Evolutionary conservation across 2,329 filamentous ascomycete species (phyloP).

Genomic region (Fusarium nodosum): DNA sequence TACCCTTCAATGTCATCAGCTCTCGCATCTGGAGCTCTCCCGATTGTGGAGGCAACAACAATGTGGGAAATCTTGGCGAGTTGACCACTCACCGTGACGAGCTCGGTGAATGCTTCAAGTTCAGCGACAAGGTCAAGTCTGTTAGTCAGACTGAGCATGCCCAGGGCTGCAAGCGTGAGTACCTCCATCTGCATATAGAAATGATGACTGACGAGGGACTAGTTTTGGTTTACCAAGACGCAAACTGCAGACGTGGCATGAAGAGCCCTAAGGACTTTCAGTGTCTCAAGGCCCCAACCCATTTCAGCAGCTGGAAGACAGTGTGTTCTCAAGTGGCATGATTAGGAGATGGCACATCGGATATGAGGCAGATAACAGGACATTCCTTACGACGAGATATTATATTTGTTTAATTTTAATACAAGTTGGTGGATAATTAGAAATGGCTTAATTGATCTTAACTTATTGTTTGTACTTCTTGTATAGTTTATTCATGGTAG

Average conservation of each 20-base stretch:
- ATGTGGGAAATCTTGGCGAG: conserved; percentile 13
- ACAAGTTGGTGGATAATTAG: too few relatives aligned
- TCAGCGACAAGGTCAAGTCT: conserved; percentile 15
- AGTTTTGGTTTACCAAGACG: conserved; percentile 8
- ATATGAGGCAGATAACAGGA: too few relatives aligned
- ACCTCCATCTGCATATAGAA: accelerated
- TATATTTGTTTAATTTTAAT: too few relatives aligned
- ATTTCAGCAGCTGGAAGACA: not conserved
- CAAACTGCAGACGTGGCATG: not conserved
- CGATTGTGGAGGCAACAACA: conserved; percentile 10
- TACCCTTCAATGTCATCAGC: conserved; percentile 18
- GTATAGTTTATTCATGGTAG: too few relatives aligned
- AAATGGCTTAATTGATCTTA: too few relatives aligned
- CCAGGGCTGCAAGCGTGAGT: conserved; percentile 18
- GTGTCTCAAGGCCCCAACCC: not conserved
- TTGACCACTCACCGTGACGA: conserved; percentile 15
- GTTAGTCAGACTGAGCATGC: conserved; percentile 20
- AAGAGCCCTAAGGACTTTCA: not conserved
- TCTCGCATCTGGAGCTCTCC: conserved; percentile 23
- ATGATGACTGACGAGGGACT: not conserved
- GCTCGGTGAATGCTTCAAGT: conserved; percentile 15
- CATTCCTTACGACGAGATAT: too few relatives aligned
- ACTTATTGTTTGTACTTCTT: too few relatives aligned
- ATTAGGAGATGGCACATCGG: too few relatives aligned
- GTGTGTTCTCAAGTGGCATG: not conserved